phyloP scores from a whole-genome alignment of 306 rosid species.

The Astragalus glycyphyllos region DNA sequence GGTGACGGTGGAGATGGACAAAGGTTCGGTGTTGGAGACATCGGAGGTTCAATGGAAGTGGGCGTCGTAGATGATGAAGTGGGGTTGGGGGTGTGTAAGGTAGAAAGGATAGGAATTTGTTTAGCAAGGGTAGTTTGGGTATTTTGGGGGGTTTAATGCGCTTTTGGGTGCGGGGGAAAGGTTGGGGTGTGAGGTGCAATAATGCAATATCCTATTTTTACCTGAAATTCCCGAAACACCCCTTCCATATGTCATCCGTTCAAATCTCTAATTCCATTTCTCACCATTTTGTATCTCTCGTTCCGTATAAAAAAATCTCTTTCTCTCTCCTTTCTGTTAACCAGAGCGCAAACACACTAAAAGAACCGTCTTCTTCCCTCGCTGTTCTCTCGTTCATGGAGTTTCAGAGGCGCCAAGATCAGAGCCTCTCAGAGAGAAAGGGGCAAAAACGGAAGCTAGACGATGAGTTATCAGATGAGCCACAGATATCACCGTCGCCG shows the following conservation, averaged over 20 bases:
- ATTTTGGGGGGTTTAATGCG: too few species aligned
- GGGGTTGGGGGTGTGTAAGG: too few species aligned
- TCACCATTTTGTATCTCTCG: constrained; percentile 41
- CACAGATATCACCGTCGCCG: constrained; percentile 67
- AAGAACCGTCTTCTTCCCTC: constrained; percentile 37
- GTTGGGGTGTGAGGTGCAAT: too few species aligned
- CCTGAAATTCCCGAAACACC: too few species aligned
- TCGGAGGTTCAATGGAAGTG: too few species aligned
- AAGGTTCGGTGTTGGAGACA: too few species aligned
- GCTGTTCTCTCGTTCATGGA: constrained; percentile 67
- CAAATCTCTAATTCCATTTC: constrained; percentile 46
- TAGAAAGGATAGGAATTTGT: too few species aligned
- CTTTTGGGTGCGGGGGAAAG: too few species aligned
- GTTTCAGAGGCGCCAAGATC: constrained; percentile 67
- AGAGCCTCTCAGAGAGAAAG: constrained; percentile 76
- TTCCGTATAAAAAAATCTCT: not conserved
- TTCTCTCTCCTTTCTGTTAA: constrained; percentile 25
- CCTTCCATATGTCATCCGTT: constrained; percentile 40
- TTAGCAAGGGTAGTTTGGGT: too few species aligned
- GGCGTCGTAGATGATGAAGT: too few species aligned
- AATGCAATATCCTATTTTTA: too few species aligned
- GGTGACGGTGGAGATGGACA: too few species aligned
- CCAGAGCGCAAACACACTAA: constrained; percentile 44
- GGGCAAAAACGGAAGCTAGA: constrained; percentile 96
- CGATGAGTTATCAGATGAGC: constrained; percentile 67